Base-by-base conservation (phyloP, 2,329 filamentous ascomycete species). In the Leptographium radiaticola region DNA sequence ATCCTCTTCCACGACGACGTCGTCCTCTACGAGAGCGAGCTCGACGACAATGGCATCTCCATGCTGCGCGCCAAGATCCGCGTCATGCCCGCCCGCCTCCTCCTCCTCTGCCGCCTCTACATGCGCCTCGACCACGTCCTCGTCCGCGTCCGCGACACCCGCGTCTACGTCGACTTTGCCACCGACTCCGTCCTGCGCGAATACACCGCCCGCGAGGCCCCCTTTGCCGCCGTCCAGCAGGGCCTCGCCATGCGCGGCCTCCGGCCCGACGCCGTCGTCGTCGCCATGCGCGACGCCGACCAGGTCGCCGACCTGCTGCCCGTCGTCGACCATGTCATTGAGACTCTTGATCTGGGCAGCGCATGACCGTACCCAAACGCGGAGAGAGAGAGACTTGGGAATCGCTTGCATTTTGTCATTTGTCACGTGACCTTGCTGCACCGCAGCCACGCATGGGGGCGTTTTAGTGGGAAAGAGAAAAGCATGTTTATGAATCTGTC, bases 1-100 rank as follows among this genome's bases (percentile, higher is more conserved):
- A 98, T 98, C 59, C 72, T 95, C 6, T 96, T 97, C 75, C 95
- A 94, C 66, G 91, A 97, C 70, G 89, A 97, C 62, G 89, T 98
- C 42, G 83, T 96, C 62, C 77, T 98, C 49, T 98, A 95, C 67
- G 93, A 98, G 72, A 94, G 94, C 70, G 93, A 98, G 73, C 79
- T 98, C 48, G 93, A 95, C 57, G 93, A 98, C 68, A 98, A 98
- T 65, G 93, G 93, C 57, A 93, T 97, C 61, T 88, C 89, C 34
- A 78, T 96, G 65, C 75, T 94, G 55, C 94, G 84, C 58, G 89
- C 86, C 69, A 98, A 98, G 74, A 74, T 97, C 51, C 79, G 93
- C 56, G 91, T 97, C 54, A 96, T 97, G 84, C 88, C 90, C 53
- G 81, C 84, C 62, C 77, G 93, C 53, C 82, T 98, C 70, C 76